Conservation (phyloP, 1,139 yeast genomes). For the Taphrina betulina region DNA sequence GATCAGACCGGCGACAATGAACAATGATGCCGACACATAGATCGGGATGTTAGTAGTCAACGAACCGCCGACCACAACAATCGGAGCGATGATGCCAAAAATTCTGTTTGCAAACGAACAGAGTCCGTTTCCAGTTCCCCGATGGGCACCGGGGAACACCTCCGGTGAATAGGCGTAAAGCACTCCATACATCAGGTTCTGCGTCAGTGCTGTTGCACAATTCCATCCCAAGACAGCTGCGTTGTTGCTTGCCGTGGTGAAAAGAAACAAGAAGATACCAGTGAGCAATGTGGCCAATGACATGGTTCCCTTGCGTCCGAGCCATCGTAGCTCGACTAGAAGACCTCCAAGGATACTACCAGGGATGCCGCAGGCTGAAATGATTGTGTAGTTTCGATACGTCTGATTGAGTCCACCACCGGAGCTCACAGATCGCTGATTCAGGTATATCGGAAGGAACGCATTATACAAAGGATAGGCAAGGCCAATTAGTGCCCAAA, state of each 20-base stretch:
- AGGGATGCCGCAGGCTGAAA: conserved; percentile 53
- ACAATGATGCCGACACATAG: conserved; percentile 60
- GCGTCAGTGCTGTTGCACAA: conserved; percentile 51
- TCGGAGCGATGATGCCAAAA: conserved; percentile 50
- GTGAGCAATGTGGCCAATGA: conserved; percentile 54
- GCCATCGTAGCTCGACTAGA: conserved; percentile 42
- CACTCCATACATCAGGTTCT: conserved; percentile 55
- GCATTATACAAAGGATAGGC: conserved; percentile 55
- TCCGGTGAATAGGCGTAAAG: conserved; percentile 62
- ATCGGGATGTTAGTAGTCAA: conserved; percentile 45
- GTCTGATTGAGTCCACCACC: conserved; percentile 48
- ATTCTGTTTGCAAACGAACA: conserved; percentile 53
- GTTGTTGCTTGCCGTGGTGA: conserved; percentile 55
- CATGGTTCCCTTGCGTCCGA: conserved; percentile 61
- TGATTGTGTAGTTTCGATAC: conserved; percentile 56
- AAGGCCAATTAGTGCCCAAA: conserved; percentile 54
- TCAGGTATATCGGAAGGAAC: conserved; percentile 53
- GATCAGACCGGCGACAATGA: conserved; percentile 43
- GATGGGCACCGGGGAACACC: conserved; percentile 55
- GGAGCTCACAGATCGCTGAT: conserved; percentile 49
- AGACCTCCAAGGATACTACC: conserved; percentile 60
- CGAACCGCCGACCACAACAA: conserved; percentile 52
- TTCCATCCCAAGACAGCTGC: conserved; percentile 56
- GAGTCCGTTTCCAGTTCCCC: conserved; percentile 59
- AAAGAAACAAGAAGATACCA: conserved; percentile 60